Base-by-base conservation (phyloP, 371 early-diverging fungal species). In the Apophysomyces elegans region DNA sequence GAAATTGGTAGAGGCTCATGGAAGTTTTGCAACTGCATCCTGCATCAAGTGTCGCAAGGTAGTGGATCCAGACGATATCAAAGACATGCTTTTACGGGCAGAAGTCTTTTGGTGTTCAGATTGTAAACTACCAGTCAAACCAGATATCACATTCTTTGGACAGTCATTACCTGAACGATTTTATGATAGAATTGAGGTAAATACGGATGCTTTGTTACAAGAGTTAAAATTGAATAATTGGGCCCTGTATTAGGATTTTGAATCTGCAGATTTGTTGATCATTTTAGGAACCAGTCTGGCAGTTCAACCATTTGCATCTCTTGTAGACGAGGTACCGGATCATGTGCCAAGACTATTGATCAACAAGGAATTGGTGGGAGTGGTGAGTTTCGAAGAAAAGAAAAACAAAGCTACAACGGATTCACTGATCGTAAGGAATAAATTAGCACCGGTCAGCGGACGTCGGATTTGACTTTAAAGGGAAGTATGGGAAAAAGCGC, bases 61-160 rank as follows among this genome's bases (percentile, higher is more conserved):
- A 32, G 78, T 77, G 9, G 87, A 86, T 56, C 62, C 71, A 2
- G 65, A 68, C 9, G 62, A 64, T 44, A 78, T 85, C 32, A 77
- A 74, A 45, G 59, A 79, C 59, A 61, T 67, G 56, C 66, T 90
- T n/a, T 64, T 88, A n/a, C 65, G 66, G 7, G 86, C 80, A n/a
- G 66, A 78, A 57, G 87, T 94, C 7, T 93, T 96, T 12, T 68
- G 72, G 18, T 96, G 96, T 71, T 50, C 61, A 16, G 21, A 70
- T 11, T 96, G 95, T 72, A 68, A 76, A 43, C 88, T 89, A 11
- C 75, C 91, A 21, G 87, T 98, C 65, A 98, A 98, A 70, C 97
- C 97, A 2, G 91, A 94, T 66, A 98, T 98, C 60, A 92, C 93
- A 0, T 98, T 98, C 67, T 98, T 98, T 77, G 97, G 97, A 16